Evolutionary conservation across 257 asterid genomes (phyloP).

Genomic region (Rhazya stricta): DNA sequence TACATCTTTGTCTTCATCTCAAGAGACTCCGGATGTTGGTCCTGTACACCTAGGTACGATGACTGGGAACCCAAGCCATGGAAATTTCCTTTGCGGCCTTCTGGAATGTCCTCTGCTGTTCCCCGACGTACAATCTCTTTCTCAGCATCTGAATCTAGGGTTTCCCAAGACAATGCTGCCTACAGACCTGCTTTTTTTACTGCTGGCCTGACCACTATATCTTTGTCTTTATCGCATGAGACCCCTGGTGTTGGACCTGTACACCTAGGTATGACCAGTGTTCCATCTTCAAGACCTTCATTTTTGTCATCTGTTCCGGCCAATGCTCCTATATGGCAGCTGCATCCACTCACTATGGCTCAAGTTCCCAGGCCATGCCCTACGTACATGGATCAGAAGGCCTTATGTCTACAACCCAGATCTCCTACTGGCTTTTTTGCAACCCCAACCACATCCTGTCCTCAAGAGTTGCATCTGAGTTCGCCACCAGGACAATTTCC

Average conservation of each 20-base stretch:
- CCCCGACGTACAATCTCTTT: slow-evolving; percentile 8
- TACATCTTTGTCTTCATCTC: slow-evolving; percentile 8
- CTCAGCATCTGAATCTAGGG: background rate
- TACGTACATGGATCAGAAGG: background rate
- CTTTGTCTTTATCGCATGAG: slow-evolving; percentile 19
- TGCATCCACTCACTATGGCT: slow-evolving; percentile 13
- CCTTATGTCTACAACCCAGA: background rate
- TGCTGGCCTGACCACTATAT: background rate
- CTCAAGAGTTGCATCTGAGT: background rate
- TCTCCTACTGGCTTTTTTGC: background rate
- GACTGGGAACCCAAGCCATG: slow-evolving; percentile 6
- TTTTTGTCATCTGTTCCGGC: background rate
- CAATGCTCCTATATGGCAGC: background rate
- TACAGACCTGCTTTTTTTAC: background rate
- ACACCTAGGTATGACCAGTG: slow-evolving; percentile 3
- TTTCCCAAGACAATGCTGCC: background rate
- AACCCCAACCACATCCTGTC: background rate
- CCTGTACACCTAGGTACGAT: slow-evolving; percentile 26
- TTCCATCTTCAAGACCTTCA: slow-evolving; percentile 13
- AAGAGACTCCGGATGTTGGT: slow-evolving; percentile 35
- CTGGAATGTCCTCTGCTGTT: background rate
- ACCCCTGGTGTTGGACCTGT: slow-evolving; percentile 43
- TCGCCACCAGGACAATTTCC: background rate
- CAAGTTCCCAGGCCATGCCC: background rate
- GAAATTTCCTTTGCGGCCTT: background rate